Percentiles rank a stretch among this genome's conserved stretches.
Conservation (phyloP, 306 rosid genomes). For the Quercus aquifolioides region DNA sequence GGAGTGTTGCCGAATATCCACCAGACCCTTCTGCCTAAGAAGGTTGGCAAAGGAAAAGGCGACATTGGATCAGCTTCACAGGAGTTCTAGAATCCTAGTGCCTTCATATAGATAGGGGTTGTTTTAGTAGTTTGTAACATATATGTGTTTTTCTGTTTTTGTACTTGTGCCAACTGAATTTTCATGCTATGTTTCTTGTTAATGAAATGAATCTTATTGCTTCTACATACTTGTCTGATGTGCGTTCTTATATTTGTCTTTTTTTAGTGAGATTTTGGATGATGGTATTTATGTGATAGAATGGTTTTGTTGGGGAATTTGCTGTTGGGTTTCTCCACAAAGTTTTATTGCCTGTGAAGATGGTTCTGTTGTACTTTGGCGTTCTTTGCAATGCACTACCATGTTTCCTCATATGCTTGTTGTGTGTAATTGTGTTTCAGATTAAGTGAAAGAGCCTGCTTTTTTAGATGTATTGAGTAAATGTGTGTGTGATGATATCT, state of each 20-base stretch:
- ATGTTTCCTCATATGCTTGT: too few species aligned
- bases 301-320: neutral
- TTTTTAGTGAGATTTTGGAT: neutral
- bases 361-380: too few species aligned
- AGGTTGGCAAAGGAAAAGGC: constrained; percentile 69
- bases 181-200: neutral
- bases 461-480: too few species aligned
- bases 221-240: neutral
- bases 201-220: neutral
- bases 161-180: neutral
- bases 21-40: constrained; percentile 66
- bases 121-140: constrained; percentile 29
- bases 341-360: too few species aligned
- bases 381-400: too few species aligned
- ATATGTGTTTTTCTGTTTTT: neutral
- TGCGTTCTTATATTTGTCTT: too few species aligned
- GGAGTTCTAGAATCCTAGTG: constrained; percentile 46
- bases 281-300: neutral
- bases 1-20: constrained; percentile 78
- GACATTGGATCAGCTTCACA: constrained; percentile 88
- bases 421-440: too few species aligned
- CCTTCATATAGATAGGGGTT: neutral
- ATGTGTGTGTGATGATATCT: too few species aligned
- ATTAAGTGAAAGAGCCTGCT: too few species aligned
- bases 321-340: too few species aligned